Evolutionary conservation across 2,329 filamentous ascomycete species (phyloP).

Genomic region (Paramyrothecium roridum): DNA sequence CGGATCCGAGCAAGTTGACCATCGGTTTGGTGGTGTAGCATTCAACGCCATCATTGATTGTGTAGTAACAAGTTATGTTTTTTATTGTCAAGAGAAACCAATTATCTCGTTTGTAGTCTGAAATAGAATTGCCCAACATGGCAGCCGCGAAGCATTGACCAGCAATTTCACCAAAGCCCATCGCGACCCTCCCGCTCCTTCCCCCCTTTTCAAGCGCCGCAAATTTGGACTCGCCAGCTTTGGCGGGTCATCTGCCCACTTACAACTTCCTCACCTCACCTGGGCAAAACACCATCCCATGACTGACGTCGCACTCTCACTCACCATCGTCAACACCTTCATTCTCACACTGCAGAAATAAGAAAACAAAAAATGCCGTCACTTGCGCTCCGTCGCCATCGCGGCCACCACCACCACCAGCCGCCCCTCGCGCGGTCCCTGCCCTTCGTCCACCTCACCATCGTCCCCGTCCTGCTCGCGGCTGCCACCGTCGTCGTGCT

Average conservation of each 20-base stretch:
- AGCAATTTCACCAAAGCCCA: neutral
- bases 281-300: neutral
- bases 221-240: neutral
- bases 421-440: slow-evolving; percentile 49
- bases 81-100: neutral
- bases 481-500: slow-evolving; percentile 36
- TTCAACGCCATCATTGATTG: neutral
- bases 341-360: neutral
- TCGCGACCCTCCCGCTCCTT: no score
- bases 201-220: no score
- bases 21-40: slow-evolving; percentile 3
- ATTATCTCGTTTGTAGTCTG: no score
- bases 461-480: slow-evolving; percentile 45
- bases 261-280: neutral
- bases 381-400: slow-evolving; percentile 11
- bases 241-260: neutral
- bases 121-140: neutral
- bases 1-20: slow-evolving; percentile 14
- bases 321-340: neutral
- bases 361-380: neutral
- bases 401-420: slow-evolving; percentile 12
- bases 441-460: slow-evolving; percentile 48
- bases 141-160: neutral
- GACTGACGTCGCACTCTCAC: neutral
- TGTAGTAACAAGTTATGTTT: no score